These are phyloP conservation scores for Abelmoschus esculentus DNA, from an alignment of 345 rosid genomes.

Conservation along the genomic window DNA sequence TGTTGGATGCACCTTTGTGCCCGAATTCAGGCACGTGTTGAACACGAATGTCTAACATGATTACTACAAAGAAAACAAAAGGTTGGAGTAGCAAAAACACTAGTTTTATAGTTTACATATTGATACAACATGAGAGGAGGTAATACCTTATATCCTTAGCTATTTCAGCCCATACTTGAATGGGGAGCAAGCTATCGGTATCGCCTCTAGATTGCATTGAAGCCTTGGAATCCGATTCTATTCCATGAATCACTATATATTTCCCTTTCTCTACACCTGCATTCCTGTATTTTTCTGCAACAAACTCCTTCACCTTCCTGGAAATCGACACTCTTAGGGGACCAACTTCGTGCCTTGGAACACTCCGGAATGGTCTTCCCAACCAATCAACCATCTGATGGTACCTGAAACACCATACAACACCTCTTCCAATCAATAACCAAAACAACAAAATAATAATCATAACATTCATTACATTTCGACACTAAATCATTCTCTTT, in stretches of 20 bases:
- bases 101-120: not conserved
- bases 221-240: slow-evolving; percentile 91
- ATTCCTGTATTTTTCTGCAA: slow-evolving; percentile 55
- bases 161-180: slow-evolving; percentile 62
- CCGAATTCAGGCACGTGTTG: not conserved
- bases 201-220: slow-evolving; percentile 91
- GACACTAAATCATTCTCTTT: not conserved
- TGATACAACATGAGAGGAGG: not conserved
- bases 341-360: slow-evolving; percentile 58
- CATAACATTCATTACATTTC: not conserved
- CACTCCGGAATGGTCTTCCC: slow-evolving; percentile 70
- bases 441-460: not conserved
- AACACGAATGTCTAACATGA: no score
- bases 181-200: slow-evolving; percentile 67
- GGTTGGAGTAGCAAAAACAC: not conserved
- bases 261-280: slow-evolving; percentile 77
- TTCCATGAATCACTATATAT: slow-evolving; percentile 82
- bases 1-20: not conserved
- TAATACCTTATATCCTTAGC: slow-evolving; percentile 49
- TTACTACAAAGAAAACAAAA: no score
- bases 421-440: not conserved
- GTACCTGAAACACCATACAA: slow-evolving; percentile 46
- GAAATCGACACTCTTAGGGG: slow-evolving; percentile 76
- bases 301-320: slow-evolving; percentile 67
- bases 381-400: slow-evolving; percentile 78